phyloP scores from a whole-genome alignment of 331 rosid genomes.

The Prunus yedoensis region DNA sequence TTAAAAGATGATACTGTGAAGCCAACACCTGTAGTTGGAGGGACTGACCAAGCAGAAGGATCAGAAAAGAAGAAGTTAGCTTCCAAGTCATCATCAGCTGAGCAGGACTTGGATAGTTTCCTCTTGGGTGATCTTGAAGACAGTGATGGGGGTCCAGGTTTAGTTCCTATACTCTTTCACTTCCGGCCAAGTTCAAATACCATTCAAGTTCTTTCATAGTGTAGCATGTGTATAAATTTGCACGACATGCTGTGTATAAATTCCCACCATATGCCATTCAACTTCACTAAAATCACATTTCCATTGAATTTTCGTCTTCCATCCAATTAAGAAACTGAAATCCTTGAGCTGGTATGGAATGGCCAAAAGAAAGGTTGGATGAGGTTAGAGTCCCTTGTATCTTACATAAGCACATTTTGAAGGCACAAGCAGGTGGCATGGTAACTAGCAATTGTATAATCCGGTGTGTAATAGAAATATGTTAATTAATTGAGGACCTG shows the following conservation, averaged over 20 bases:
- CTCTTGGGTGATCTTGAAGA: constrained; percentile 99
- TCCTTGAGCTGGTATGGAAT: background rate
- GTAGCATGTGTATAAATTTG: background rate
- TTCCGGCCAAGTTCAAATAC: background rate
- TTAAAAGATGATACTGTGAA: constrained; percentile 38
- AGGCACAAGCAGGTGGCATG: background rate
- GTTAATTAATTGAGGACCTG: background rate
- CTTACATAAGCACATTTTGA: background rate
- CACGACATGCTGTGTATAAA: background rate
- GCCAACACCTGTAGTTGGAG: constrained; percentile 46
- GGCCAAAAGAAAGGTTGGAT: background rate
- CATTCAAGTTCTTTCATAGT: background rate
- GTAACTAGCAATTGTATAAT: background rate
- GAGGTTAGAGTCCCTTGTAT: background rate
- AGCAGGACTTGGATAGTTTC: constrained; percentile 89
- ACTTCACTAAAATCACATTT: background rate
- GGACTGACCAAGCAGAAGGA: constrained; percentile 57
- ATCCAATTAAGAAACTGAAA: background rate
- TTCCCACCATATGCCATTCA: background rate
- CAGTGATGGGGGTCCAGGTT: constrained; percentile 87
- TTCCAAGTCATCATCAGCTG: constrained; percentile 70
- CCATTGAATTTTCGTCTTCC: background rate
- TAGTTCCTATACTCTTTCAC: constrained; percentile 15
- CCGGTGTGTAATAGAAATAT: background rate
- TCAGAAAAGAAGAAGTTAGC: constrained; percentile 50